Evolutionary conservation across 2,329 filamentous ascomycete genomes (phyloP).

Genomic region (Eutypella sp.): DNA sequence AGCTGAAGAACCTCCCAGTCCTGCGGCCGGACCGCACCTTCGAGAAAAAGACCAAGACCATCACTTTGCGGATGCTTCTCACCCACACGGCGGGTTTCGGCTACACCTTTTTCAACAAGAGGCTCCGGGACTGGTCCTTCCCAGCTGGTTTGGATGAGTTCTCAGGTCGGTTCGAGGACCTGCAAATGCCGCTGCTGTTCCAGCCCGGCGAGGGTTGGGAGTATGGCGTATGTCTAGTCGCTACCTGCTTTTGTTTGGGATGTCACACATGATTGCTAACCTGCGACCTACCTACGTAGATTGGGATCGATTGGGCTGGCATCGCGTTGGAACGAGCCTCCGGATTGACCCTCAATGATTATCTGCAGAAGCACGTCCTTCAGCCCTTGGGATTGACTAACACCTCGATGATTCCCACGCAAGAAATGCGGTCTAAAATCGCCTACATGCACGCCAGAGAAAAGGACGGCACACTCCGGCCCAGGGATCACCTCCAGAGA

Average conservation of each 20-base stretch:
- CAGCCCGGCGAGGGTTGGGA: conserved; percentile 60
- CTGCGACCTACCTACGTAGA: conserved; percentile 27
- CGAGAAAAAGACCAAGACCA: conserved; percentile 40
- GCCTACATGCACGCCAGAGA: conserved; percentile 53
- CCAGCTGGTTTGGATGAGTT: conserved; percentile 55
- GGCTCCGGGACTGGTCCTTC: conserved; percentile 39
- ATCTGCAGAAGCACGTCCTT: conserved; percentile 43
- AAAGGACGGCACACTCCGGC: conserved; percentile 34
- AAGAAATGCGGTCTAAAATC: conserved; percentile 48
- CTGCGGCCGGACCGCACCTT: conserved; percentile 32
- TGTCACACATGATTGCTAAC: no score
- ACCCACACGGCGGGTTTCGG: conserved; percentile 53
- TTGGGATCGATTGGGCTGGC: conserved; percentile 50
- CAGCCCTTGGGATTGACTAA: conserved; percentile 42
- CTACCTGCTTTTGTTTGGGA: no score
- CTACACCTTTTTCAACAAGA: conserved; percentile 50
- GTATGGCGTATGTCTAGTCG: conserved; percentile 48
- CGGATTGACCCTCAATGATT: conserved; percentile 40
- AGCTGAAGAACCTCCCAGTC: conserved; percentile 44
- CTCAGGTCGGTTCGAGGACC: conserved; percentile 45
- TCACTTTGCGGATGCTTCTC: conserved; percentile 55
- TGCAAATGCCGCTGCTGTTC: conserved; percentile 52
- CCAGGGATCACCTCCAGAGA: conserved; percentile 46
- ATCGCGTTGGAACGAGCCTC: conserved; percentile 41
- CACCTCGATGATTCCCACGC: conserved; percentile 52